Evolutionary conservation across 129 eudicot genomes (phyloP).

Genomic region (Sambucus nigra): DNA sequence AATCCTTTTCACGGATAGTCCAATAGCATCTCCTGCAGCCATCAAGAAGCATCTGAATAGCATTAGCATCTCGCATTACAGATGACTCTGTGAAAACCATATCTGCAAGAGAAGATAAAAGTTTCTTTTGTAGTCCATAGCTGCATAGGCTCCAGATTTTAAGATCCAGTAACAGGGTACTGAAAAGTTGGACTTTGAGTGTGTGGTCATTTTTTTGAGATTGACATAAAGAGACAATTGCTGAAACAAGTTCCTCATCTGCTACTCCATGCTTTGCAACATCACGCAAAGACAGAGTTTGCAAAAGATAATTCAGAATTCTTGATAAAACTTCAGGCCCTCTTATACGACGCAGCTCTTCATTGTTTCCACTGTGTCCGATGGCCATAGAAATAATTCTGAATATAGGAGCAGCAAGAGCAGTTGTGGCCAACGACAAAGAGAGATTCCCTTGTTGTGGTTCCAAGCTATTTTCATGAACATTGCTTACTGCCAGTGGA

Average conservation of each 20-base stretch:
- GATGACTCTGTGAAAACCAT: slow-evolving; percentile 91
- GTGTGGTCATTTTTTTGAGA: slow-evolving; percentile 76
- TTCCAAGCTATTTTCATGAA: slow-evolving; percentile 59
- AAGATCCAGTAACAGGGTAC: slow-evolving; percentile 76
- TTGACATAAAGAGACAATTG: slow-evolving; percentile 82
- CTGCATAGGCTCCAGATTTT: slow-evolving; percentile 94
- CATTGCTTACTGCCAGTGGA: slow-evolving; percentile 74
- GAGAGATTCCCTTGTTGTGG: slow-evolving; percentile 62
- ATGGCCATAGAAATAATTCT: slow-evolving; percentile 86
- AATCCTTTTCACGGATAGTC: slow-evolving; percentile 82
- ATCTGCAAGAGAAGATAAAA: slow-evolving; percentile 89
- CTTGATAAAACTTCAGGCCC: slow-evolving; percentile 89
- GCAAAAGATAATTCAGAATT: slow-evolving; percentile 69
- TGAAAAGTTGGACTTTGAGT: slow-evolving; percentile 95
- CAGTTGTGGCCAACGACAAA: slow-evolving; percentile 50
- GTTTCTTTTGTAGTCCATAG: slow-evolving; percentile 88
- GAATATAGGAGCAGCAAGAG: slow-evolving; percentile 91
- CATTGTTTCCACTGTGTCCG: slow-evolving; percentile 83
- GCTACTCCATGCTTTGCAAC: slow-evolving; percentile 57
- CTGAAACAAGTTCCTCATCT: slow-evolving; percentile 91
- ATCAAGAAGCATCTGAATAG: slow-evolving; percentile 97
- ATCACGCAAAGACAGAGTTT: slow-evolving; percentile 68
- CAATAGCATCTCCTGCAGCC: slow-evolving; percentile 97
- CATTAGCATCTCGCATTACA: slow-evolving; percentile 96
- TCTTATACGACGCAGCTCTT: slow-evolving; percentile 67